A percentile compares a stretch with the other conserved stretches of the same genome.
phyloP scores from a whole-genome alignment of 352 stramenopile genomes.

The Phytophthora constricta region DNA sequence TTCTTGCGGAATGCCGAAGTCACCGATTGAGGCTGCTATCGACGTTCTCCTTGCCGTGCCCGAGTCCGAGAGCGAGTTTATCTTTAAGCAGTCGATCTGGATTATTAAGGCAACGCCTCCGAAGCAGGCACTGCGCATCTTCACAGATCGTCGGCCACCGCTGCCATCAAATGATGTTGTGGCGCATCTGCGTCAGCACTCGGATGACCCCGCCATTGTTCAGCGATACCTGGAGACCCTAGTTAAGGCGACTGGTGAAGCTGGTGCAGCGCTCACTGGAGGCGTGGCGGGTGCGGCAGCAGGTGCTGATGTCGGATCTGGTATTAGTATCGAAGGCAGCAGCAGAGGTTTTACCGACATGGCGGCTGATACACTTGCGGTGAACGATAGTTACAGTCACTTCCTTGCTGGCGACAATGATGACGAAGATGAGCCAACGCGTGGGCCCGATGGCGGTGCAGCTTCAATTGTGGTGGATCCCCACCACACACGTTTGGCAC shows the following conservation, averaged over 20 bases:
- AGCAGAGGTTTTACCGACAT: constrained; percentile 32
- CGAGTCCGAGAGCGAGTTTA: constrained; percentile 82
- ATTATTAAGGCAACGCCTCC: constrained; percentile 79
- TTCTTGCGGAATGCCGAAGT: constrained; percentile 80
- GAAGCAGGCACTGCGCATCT: constrained; percentile 84
- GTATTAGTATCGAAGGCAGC: constrained; percentile 25
- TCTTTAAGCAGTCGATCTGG: constrained; percentile 90
- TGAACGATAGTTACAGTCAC: constrained; percentile 87
- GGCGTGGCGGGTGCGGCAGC: constrained; percentile 6
- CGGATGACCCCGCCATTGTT: constrained; percentile 73
- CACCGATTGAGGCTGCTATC: constrained; percentile 89
- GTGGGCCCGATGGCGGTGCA: constrained; percentile 21
- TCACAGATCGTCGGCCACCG: constrained; percentile 75
- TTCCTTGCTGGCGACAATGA: constrained; percentile 75
- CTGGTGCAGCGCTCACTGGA: constrained; percentile 18
- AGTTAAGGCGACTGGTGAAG: constrained; percentile 57
- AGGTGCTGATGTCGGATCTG: constrained; percentile 11
- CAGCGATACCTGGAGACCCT: constrained; percentile 86
- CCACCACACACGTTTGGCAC: constrained; percentile 80
- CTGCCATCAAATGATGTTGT: constrained; percentile 84
- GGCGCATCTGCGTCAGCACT: constrained; percentile 77
- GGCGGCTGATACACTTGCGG: constrained; percentile 40
- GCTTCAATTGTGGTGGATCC: constrained; percentile 60
- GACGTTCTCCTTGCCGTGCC: constrained; percentile 85
- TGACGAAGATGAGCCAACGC: constrained; percentile 53